Evolutionary conservation across 2,329 filamentous ascomycete species (phyloP).

Genomic region (Pestalotiopsis sp.): DNA sequence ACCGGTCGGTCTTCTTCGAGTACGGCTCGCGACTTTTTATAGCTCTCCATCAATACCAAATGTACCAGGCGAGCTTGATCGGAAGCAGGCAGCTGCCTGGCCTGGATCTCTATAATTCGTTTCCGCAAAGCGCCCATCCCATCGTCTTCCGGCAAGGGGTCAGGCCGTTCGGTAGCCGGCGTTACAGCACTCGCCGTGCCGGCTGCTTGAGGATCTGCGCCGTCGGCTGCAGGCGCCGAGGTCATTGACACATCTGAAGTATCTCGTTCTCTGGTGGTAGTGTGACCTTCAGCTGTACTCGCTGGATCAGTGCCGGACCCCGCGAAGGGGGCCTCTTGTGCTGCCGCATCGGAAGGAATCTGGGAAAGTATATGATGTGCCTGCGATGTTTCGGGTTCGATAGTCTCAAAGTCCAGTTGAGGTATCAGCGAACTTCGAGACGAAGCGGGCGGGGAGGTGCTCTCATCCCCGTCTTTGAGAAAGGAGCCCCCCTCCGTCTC

Average conservation of each 20-base stretch:
- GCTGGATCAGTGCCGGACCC: neutral
- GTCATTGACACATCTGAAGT: constrained; percentile 1
- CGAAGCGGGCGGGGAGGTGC: constrained; percentile 27
- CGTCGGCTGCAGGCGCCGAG: neutral
- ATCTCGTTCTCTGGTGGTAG: neutral
- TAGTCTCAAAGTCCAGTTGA: constrained; percentile 14
- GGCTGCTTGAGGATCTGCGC: neutral
- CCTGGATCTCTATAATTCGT: constrained; percentile 71
- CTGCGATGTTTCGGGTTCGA: neutral
- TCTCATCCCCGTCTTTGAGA: constrained; percentile 25
- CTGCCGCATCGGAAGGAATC: neutral
- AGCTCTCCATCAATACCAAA: constrained; percentile 69
- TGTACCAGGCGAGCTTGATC: constrained; percentile 78
- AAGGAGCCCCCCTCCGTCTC: constrained; percentile 32
- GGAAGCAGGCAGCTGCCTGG: constrained; percentile 55
- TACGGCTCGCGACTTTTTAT: constrained; percentile 48
- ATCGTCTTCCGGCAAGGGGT: constrained; percentile 71
- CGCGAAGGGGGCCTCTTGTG: neutral
- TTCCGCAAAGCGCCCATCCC: constrained; percentile 71
- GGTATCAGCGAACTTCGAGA: constrained; percentile 29
- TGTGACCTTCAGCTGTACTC: neutral
- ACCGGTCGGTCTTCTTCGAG: constrained; percentile 30
- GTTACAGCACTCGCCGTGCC: neutral
- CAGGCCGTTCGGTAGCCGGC: constrained; percentile 16
- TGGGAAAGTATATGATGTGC: neutral